These are phyloP conservation scores for Ascochyta rabiei DNA, from an alignment of 2,329 filamentous ascomycete genomes.

Conservation along the genomic window DNA sequence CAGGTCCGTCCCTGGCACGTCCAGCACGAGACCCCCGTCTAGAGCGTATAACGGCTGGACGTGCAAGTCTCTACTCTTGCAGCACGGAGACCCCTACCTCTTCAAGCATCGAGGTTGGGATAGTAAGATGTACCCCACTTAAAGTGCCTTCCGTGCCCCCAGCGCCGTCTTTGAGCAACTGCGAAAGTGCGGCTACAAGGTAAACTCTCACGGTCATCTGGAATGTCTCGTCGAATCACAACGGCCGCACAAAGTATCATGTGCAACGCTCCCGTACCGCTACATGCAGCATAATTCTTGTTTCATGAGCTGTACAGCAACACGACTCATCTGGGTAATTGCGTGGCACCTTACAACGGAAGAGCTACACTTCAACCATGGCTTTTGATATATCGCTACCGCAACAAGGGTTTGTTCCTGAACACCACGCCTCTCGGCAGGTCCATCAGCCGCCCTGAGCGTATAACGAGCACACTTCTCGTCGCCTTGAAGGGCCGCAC, in stretches of 20 bases:
- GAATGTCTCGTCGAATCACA: constrained; percentile 39
- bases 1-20: constrained; percentile 23
- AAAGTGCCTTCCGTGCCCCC: constrained; percentile 21
- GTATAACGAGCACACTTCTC: constrained; percentile 4
- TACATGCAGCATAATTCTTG: constrained; percentile 43
- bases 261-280: constrained; percentile 38
- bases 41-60: constrained; percentile 17
- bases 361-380: constrained; percentile 17
- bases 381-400: constrained; percentile 15
- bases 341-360: constrained; percentile 29
- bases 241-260: constrained; percentile 41
- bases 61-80: constrained; percentile 16
- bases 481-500: constrained; percentile 4
- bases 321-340: constrained; percentile 19
- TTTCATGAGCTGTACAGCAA: constrained; percentile 51
- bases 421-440: constrained; percentile 11
- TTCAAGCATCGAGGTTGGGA: constrained; percentile 21
- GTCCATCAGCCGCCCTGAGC: constrained; percentile 5
- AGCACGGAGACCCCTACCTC: constrained; percentile 29
- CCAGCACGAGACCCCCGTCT: constrained; percentile 28
- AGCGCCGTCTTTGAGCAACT: constrained; percentile 22
- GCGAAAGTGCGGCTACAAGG: constrained; percentile 25
- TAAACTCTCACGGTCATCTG: constrained; percentile 46
- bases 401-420: constrained; percentile 17
- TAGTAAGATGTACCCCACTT: constrained; percentile 27